Conservation (phyloP, 345 rosid genomes). For the Excoecaria agallocha region DNA sequence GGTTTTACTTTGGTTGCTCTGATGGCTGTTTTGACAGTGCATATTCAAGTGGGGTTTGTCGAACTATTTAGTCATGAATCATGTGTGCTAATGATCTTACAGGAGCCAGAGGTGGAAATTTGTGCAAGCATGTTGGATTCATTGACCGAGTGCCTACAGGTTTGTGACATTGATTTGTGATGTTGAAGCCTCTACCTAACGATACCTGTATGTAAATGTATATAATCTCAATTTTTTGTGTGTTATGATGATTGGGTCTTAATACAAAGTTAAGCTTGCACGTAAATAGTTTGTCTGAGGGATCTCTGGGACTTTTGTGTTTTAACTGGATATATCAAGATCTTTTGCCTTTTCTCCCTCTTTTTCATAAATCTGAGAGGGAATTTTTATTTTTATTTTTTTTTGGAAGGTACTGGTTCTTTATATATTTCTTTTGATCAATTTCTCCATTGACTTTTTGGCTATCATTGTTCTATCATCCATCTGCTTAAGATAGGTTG, state of each 20-base stretch:
- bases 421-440: not conserved
- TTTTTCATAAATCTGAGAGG: not conserved
- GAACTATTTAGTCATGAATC: not conserved
- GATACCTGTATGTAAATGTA: not conserved
- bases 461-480: not conserved
- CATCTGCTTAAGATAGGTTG: not conserved
- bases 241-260: not conserved
- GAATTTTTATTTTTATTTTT: not conserved
- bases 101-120: conserved; percentile 99
- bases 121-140: conserved; percentile 95
- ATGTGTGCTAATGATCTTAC: conserved; percentile 28
- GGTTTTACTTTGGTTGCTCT: conserved; percentile 35
- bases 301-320: not conserved
- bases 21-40: not conserved
- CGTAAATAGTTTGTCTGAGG: not conserved
- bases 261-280: not conserved
- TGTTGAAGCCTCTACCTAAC: not conserved
- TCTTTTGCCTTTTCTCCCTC: not conserved
- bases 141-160: conserved; percentile 95
- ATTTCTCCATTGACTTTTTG: not conserved
- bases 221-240: not conserved
- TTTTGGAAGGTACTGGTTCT: not conserved
- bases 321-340: not conserved
- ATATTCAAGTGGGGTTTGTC: not conserved
- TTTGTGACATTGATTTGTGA: conserved; percentile 24